Evolutionary conservation across 129 eudicot genomes (phyloP).

Genomic region (Flaveria linearis): DNA sequence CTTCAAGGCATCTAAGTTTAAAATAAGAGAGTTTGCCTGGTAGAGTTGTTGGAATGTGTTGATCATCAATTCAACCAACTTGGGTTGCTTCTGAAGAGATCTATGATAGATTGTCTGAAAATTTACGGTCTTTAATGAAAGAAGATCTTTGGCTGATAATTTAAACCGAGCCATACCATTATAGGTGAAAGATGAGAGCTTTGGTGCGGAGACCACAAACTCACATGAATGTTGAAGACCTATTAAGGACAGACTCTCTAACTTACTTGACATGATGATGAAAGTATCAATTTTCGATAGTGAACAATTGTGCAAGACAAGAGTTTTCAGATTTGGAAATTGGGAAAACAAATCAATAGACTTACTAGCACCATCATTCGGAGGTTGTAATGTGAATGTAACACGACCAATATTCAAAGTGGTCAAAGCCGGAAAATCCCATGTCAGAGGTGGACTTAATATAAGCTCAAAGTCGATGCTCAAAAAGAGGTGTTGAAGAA

Average conservation of each 20-base stretch:
- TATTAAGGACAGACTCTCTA: too few species aligned
- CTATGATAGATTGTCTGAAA: slow-evolving; percentile 7
- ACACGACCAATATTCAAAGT: not conserved
- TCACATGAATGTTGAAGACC: not conserved
- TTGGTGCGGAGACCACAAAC: slow-evolving; percentile 31
- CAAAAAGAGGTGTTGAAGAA: not conserved
- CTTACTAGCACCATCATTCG: not conserved
- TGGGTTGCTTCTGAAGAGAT: not conserved
- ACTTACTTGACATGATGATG: too few species aligned
- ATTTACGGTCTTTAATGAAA: not conserved
- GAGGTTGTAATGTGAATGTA: not conserved
- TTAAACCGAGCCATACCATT: not conserved
- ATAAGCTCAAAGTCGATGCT: not conserved
- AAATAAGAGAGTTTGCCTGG: slow-evolving; percentile 6
- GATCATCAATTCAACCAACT: slow-evolving; percentile 20
- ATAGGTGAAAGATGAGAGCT: slow-evolving; percentile 23
- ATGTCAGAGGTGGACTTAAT: not conserved
- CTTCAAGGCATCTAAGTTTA: not conserved
- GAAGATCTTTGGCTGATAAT: not conserved
- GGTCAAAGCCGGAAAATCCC: not conserved
- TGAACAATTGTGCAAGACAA: too few species aligned
- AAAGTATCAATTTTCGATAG: too few species aligned
- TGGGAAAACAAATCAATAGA: too few species aligned
- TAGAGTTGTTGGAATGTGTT: slow-evolving; percentile 18
- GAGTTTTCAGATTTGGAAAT: too few species aligned